These are phyloP conservation scores for Aspergillus felis DNA, from an alignment of 2,329 filamentous ascomycete genomes.

Conservation along the genomic window DNA sequence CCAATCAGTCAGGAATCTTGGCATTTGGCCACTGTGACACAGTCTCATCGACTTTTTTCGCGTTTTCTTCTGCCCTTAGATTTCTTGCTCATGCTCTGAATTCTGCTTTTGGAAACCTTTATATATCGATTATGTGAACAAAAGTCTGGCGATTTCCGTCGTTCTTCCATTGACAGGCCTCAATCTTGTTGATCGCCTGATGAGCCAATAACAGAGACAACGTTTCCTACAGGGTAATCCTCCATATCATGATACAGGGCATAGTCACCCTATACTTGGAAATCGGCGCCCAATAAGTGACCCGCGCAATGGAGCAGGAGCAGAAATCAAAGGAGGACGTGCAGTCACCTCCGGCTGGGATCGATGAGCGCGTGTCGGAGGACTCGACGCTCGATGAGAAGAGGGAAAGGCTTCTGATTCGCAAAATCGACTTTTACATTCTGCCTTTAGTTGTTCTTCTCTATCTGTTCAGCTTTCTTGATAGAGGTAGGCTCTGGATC, in stretches of 20 bases:
- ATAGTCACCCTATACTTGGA: not conserved
- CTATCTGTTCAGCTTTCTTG: constrained; percentile 73
- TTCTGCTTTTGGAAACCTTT: not conserved
- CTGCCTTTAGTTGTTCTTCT: constrained; percentile 39
- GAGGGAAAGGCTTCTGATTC: constrained; percentile 27
- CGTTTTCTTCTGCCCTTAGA: not conserved
- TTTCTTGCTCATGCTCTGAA: not conserved
- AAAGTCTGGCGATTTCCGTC: too few relatives aligned
- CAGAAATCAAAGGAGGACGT: constrained; percentile 12
- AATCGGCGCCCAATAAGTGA: not conserved
- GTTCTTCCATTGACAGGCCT: too few relatives aligned
- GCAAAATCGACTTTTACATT: constrained; percentile 41
- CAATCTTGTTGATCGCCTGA: too few relatives aligned
- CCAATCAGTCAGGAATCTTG: not conserved
- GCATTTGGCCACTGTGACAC: not conserved
- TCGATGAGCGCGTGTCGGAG: constrained; percentile 14
- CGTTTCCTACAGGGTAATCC: not conserved
- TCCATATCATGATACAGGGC: not conserved
- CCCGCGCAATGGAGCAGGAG: not conserved
- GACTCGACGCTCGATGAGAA: constrained; percentile 24
- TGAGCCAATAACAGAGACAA: not conserved
- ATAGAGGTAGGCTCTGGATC: constrained; percentile 44
- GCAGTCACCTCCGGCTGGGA: constrained; percentile 7
- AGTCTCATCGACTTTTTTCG: not conserved
- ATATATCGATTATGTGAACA: too few relatives aligned